phyloP scores from a whole-genome alignment of 176 grass and related monocot genomes.

The Miscanthus lutarioriparius region DNA sequence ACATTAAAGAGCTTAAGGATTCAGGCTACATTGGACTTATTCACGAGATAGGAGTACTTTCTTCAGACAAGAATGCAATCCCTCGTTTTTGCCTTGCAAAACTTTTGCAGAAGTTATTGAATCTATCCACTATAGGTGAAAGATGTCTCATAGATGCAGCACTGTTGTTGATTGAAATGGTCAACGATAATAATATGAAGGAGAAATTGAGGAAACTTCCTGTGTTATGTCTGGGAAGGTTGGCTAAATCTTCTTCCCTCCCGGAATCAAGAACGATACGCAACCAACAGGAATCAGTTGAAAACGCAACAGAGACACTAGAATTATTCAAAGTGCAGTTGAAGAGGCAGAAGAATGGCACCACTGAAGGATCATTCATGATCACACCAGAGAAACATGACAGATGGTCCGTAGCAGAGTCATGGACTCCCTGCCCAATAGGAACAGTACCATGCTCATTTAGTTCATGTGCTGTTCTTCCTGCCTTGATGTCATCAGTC shows the following conservation, averaged over 20 bases:
- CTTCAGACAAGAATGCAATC: constrained; percentile 52
- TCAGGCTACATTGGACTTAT: constrained; percentile 48
- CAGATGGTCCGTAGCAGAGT: constrained; percentile 63
- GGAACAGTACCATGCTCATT: constrained; percentile 82
- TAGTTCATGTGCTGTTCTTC: constrained; percentile 83
- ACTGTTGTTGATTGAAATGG: constrained; percentile 66
- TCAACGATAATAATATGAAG: constrained; percentile 36
- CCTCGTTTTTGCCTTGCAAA: constrained; percentile 66
- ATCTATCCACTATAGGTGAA: constrained; percentile 51
- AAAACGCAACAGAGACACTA: constrained; percentile 45
- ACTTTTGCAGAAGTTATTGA: constrained; percentile 55
- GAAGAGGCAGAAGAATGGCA: constrained; percentile 21
- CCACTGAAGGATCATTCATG: background rate
- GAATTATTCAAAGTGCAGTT: constrained; percentile 53
- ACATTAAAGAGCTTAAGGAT: constrained; percentile 61
- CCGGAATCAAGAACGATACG: constrained; percentile 18
- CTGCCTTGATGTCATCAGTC: constrained; percentile 35
- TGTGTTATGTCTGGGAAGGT: constrained; percentile 29
- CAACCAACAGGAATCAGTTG: constrained; percentile 44
- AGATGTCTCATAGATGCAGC: constrained; percentile 62
- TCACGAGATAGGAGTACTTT: constrained; percentile 51
- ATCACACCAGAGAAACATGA: constrained; percentile 29
- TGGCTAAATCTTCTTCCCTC: constrained; percentile 31
- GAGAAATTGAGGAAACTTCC: constrained; percentile 70
- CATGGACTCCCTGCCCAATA: constrained; percentile 76